Base-by-base conservation (phyloP, 192 early-diverging fungal species). In the Backusella circina region DNA sequence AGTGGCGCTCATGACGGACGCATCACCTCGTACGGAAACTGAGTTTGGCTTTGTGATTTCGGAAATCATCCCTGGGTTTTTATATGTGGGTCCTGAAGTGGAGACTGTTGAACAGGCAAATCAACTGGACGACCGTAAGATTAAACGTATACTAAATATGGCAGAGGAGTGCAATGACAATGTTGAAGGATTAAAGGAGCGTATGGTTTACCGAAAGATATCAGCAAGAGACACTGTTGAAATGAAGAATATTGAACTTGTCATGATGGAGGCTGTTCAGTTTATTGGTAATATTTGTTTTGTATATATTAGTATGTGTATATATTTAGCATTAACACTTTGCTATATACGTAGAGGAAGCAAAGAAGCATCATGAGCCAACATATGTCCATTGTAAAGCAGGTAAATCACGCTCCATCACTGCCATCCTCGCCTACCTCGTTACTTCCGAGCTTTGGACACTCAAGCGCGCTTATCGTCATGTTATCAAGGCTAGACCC, bases 351-450 rank as follows among this genome's bases (percentile, higher is more conserved):
- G 18, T n/a, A 74, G 80, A 76, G 26, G 72, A 75, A 75, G 86
- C 83, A 32, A 75, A 80, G 35, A 54, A 66, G 37, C 64, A 66
- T 37, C 76, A 88, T 36, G 75, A 80, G 33, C 82, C 85, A 2
- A 88, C 92, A 32, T 90, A 93, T 72, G 93, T 94, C 0, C 93
- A 94, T 76, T 94, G 93, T 81, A 89, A 89, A 70, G 93, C 93
- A 28, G 93, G 93, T 31, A 87, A 89, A 70, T 92, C 91, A n/a
- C 85, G 93, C 16, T 92, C 91, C 5, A 91, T 88, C 2, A 90
- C 92, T 7, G 90, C 85, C 9, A 92, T 92, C 28, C 84, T 94
- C 37, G 93, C 88, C 0, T 93, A 92, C 73, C 72, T 94, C 38
- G 88, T 94, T 30, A 73, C 84, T 15, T 77, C 84, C 30, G 78